Percentiles rank a stretch among this genome's conserved stretches.
phyloP scores from a whole-genome alignment of 2,329 filamentous ascomycete genomes.

The Gyromitra esculenta region DNA sequence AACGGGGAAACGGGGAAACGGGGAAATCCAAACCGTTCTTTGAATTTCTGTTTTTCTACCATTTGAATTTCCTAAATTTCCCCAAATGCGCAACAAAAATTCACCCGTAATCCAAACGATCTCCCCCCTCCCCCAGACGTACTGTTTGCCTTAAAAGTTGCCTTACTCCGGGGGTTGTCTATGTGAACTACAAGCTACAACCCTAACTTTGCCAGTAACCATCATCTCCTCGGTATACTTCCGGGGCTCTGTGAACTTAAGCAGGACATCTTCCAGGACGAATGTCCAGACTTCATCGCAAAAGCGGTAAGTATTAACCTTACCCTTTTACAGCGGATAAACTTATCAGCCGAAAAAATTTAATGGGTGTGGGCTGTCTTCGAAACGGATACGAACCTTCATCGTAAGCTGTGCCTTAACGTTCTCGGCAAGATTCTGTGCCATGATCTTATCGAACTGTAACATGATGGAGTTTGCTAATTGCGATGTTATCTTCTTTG shows the following conservation, averaged over 20 bases:
- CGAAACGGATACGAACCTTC: neutral
- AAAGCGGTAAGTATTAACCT: constrained; percentile 27
- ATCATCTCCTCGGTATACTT: neutral
- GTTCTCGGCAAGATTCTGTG: neutral
- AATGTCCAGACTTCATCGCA: constrained; percentile 46
- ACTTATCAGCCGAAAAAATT: neutral
- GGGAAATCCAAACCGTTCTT: neutral
- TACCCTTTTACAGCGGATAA: constrained; percentile 11
- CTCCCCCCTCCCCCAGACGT: too few relatives aligned
- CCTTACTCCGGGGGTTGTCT: neutral
- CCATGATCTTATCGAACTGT: constrained; percentile 28
- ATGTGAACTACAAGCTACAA: constrained; percentile 34
- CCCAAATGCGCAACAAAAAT: constrained; percentile 22
- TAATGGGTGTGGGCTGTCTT: too few relatives aligned
- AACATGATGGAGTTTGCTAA: constrained; percentile 28
- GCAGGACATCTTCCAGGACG: neutral
- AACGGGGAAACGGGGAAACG: neutral
- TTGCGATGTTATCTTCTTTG: neutral
- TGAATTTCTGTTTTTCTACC: neutral
- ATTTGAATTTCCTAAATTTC: neutral
- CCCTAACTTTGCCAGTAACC: constrained; percentile 1
- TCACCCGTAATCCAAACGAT: neutral
- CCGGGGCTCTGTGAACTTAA: constrained; percentile 4
- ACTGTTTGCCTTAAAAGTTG: neutral
- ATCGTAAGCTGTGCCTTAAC: constrained; percentile 24